These are phyloP conservation scores for Daldinia decipiens DNA, from an alignment of 495 filamentous ascomycete genomes.

Conservation along the genomic window DNA sequence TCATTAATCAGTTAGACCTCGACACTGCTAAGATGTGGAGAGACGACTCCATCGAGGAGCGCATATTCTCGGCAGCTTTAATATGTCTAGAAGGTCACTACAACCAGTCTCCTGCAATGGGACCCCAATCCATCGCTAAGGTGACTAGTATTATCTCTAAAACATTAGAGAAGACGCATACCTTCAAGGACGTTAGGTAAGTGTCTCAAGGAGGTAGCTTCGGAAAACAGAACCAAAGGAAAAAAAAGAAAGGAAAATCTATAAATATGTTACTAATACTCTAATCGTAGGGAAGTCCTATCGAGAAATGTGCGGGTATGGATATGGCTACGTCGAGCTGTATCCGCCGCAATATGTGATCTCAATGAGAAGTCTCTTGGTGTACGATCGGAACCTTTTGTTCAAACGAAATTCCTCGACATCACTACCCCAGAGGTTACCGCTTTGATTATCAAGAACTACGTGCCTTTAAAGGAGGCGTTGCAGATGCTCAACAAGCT, in stretches of 20 bases:
- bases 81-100: constrained; percentile 67
- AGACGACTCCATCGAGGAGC: constrained; percentile 61
- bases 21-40: constrained; percentile 31
- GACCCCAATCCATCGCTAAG: constrained; percentile 58
- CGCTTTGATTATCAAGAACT: constrained; percentile 81
- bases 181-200: constrained; percentile 63
- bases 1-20: constrained; percentile 23
- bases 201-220: constrained; percentile 4
- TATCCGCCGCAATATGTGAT: constrained; percentile 66
- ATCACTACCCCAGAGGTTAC: constrained; percentile 68
- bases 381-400: constrained; percentile 51
- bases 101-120: constrained; percentile 59
- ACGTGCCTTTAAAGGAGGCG: constrained; percentile 78
- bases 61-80: constrained; percentile 62
- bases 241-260: neutral
- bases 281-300: constrained; percentile 64
- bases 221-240: constrained; percentile 40
- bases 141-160: constrained; percentile 61
- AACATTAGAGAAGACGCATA: constrained; percentile 64
- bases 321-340: constrained; percentile 66
- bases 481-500: constrained; percentile 86
- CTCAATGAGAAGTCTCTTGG: constrained; percentile 70
- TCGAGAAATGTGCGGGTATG: constrained; percentile 71
- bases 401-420: constrained; percentile 58
- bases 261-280: constrained; percentile 42